Conservation (phyloP, 2,329 filamentous ascomycete genomes). For the Penicillium sp. region DNA sequence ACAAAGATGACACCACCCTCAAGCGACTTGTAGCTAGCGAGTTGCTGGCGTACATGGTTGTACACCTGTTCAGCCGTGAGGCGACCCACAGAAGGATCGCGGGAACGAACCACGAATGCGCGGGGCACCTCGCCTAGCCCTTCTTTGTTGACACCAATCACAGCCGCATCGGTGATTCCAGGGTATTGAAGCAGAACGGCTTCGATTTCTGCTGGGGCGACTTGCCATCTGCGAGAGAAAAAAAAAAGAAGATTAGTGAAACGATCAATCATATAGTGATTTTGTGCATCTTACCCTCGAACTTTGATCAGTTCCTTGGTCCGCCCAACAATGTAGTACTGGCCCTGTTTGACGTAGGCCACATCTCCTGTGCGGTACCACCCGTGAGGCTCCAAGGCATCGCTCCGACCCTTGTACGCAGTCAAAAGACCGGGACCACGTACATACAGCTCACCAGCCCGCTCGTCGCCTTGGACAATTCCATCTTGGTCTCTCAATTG, state of each 20-base stretch:
- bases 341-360: conserved; percentile 37
- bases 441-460: conserved; percentile 46
- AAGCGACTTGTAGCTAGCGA: conserved; percentile 52
- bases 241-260: no score
- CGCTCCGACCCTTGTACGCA: conserved; percentile 39
- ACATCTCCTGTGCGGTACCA: conserved; percentile 50
- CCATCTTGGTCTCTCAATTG: conserved; percentile 40
- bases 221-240: conserved; percentile 43
- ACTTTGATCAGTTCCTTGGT: conserved; percentile 52
- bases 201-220: conserved; percentile 52
- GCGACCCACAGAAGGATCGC: conserved; percentile 18
- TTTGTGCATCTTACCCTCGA: conserved; percentile 34
- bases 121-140: conserved; percentile 43
- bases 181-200: conserved; percentile 47
- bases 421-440: conserved; percentile 38
- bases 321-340: conserved; percentile 44
- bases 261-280: background rate
- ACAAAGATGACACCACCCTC: conserved; percentile 52
- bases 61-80: conserved; percentile 47
- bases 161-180: conserved; percentile 47
- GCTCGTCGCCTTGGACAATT: conserved; percentile 29
- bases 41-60: conserved; percentile 38
- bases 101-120: conserved; percentile 48
- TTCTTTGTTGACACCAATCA: conserved; percentile 45
- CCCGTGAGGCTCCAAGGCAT: conserved; percentile 39